Percentiles rank a stretch among this genome's conserved stretches.
phyloP scores from a whole-genome alignment of 495 filamentous ascomycete species.

The Poronia punctata region DNA sequence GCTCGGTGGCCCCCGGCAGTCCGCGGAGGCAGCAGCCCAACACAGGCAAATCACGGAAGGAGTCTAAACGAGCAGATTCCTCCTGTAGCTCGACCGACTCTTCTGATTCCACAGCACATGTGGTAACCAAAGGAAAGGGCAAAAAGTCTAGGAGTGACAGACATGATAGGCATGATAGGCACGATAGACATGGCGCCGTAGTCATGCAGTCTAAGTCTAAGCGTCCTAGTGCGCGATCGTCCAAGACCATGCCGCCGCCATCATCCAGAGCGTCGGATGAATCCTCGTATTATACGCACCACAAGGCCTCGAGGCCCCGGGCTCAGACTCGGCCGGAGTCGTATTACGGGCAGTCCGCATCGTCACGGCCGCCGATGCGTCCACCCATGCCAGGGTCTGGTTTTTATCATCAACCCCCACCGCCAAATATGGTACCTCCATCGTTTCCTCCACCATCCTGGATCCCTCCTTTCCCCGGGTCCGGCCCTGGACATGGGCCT shows the following conservation, averaged over 20 bases:
- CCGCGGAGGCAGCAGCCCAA: conserved; percentile 40
- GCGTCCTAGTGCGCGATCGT: conserved; percentile 16
- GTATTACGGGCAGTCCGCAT: conserved; percentile 29
- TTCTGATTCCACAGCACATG: conserved; percentile 37
- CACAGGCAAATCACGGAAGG: conserved; percentile 35
- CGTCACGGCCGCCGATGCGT: conserved; percentile 21
- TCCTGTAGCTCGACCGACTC: conserved; percentile 11
- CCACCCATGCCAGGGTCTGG: conserved; percentile 25
- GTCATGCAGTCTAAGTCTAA: no score
- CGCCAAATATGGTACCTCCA: conserved; percentile 16
- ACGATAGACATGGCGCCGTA: conserved; percentile 15
- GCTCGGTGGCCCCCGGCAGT: conserved; percentile 28
- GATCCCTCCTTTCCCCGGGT: conserved; percentile 7
- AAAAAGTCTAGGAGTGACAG: conserved; percentile 22
- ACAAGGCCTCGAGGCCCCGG: conserved; percentile 30
- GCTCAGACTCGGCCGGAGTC: conserved; percentile 33
- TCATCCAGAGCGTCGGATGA: conserved; percentile 27
- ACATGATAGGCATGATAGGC: no score
- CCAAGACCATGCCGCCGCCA: conserved; percentile 18
- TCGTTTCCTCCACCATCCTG: conserved; percentile 13
- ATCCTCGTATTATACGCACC: conserved; percentile 31
- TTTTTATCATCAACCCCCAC: conserved; percentile 20
- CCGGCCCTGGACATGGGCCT: conserved; percentile 3
- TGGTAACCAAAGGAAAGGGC: conserved; percentile 20
- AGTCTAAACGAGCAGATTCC: conserved; percentile 24